A percentile compares a stretch with the other conserved stretches of the same genome.
Evolutionary conservation across 2,329 filamentous ascomycete species (phyloP).

Genomic region (Penicillium sp.): DNA sequence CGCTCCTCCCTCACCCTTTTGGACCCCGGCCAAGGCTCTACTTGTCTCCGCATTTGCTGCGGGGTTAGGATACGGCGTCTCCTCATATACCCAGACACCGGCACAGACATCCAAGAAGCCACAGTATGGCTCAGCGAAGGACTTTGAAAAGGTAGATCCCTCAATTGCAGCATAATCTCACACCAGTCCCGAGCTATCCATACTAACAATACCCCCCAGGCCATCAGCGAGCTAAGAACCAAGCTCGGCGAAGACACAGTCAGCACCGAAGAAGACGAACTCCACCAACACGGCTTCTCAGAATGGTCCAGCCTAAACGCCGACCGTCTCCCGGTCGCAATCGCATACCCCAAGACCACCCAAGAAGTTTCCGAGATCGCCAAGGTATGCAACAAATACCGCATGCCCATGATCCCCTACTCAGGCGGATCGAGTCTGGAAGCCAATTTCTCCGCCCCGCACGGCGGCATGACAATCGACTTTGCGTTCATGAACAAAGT

Average conservation of each 20-base stretch:
- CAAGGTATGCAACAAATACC: constrained; percentile 72
- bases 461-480: constrained; percentile 84
- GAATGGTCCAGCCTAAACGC: constrained; percentile 71
- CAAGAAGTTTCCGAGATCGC: constrained; percentile 64
- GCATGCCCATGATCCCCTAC: constrained; percentile 80
- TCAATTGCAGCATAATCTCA: not conserved
- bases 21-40: constrained; percentile 49
- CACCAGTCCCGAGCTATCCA: not conserved
- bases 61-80: constrained; percentile 52
- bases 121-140: constrained; percentile 39
- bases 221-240: constrained; percentile 54
- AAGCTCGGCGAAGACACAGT: constrained; percentile 59
- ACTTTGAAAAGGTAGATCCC: constrained; percentile 39
- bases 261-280: constrained; percentile 62
- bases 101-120: constrained; percentile 23
- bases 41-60: constrained; percentile 51
- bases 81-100: constrained; percentile 40
- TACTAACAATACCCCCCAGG: constrained; percentile 37
- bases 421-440: constrained; percentile 85
- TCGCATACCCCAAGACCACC: constrained; percentile 63
- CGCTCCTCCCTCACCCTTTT: constrained; percentile 29
- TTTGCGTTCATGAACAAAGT: constrained; percentile 86
- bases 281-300: constrained; percentile 64
- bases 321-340: constrained; percentile 60
- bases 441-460: constrained; percentile 84